phyloP scores from a whole-genome alignment of 202 grass and related monocot species.

The Panicum virgatum region DNA sequence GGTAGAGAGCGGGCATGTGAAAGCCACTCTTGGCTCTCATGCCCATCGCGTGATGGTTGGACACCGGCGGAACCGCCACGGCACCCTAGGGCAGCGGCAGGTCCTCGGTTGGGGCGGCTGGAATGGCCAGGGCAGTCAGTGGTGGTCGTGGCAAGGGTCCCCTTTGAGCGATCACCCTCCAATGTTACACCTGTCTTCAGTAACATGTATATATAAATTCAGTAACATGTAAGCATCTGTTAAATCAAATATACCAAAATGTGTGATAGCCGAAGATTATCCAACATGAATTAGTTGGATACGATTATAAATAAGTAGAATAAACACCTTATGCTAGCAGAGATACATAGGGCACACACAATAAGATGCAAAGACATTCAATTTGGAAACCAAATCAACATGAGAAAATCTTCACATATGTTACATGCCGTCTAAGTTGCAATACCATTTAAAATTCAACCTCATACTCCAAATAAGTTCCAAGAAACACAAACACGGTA shows the following conservation, averaged over 20 bases:
- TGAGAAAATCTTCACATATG: background rate
- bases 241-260: conserved; percentile 10
- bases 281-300: background rate
- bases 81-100: too few species aligned
- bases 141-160: too few species aligned
- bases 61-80: too few species aligned
- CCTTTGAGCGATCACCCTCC: conserved; percentile 66
- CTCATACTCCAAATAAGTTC: background rate
- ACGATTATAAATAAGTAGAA: background rate
- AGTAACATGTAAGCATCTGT: conserved; percentile 41
- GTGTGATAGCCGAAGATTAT: background rate
- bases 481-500: background rate
- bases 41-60: too few species aligned
- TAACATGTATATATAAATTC: conserved; percentile 38
- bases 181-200: conserved; percentile 77
- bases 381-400: background rate
- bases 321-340: background rate
- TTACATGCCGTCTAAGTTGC: background rate
- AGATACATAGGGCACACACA: background rate
- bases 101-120: too few species aligned
- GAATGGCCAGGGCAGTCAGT: too few species aligned
- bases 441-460: background rate
- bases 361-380: background rate
- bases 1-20: too few species aligned
- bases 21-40: too few species aligned